Evolutionary conservation across 331 rosid genomes (phyloP).

Genomic region (Malus hybrid): DNA sequence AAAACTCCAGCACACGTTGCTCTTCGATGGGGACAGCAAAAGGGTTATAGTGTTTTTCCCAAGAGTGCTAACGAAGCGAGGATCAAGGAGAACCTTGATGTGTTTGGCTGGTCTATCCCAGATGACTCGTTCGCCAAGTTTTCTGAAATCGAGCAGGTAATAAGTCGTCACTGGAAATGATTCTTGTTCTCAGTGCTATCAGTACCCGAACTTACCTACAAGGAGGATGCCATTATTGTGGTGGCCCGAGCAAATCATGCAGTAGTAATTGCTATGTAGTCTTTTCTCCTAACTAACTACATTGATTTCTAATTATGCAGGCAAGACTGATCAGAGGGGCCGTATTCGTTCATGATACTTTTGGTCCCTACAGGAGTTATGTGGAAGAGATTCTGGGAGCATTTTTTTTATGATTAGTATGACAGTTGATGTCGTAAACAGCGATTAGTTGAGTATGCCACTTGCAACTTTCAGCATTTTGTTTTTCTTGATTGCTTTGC

Average conservation of each 20-base stretch:
- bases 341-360: slow-evolving; percentile 43
- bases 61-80: slow-evolving; percentile 72
- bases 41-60: slow-evolving; percentile 80
- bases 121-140: slow-evolving; percentile 55
- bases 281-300: neutral
- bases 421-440: neutral
- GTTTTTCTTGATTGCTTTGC: neutral
- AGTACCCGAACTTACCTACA: neutral
- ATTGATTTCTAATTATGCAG: slow-evolving; percentile 41
- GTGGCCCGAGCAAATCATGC: neutral
- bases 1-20: slow-evolving; percentile 85
- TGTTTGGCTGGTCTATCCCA: slow-evolving; percentile 73
- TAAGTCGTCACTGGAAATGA: neutral
- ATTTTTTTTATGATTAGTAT: neutral
- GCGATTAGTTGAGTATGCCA: neutral
- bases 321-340: slow-evolving; percentile 48
- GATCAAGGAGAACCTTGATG: slow-evolving; percentile 68
- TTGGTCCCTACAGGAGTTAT: slow-evolving; percentile 34
- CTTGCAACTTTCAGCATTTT: neutral
- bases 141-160: slow-evolving; percentile 57
- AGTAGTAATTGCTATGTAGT: neutral
- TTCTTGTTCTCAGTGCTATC: neutral
- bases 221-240: neutral
- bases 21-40: slow-evolving; percentile 90
- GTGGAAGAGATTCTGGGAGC: neutral